Evolutionary conservation across 139 green algal genomes (phyloP).

Genomic region (Coccomyxa sp.): DNA sequence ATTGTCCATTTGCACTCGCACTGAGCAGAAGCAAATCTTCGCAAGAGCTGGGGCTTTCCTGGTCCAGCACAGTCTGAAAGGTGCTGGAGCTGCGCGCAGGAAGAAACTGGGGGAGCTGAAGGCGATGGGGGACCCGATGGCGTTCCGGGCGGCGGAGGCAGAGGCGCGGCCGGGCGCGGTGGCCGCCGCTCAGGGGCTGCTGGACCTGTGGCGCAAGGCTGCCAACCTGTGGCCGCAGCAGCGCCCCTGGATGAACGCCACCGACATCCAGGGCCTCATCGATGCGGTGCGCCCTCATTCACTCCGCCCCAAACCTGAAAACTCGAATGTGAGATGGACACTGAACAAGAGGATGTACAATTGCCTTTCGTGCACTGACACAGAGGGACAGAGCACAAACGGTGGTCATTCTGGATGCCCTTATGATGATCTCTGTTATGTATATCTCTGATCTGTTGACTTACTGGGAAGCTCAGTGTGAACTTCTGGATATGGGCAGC

Average conservation of each 20-base stretch:
- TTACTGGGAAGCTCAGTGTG: neutral
- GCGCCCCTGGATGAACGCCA: constrained; percentile 83
- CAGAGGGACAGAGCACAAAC: neutral
- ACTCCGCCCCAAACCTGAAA: neutral
- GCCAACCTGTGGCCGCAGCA: constrained; percentile 56
- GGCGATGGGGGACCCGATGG: constrained; percentile 46
- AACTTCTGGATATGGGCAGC: no score
- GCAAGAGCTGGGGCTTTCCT: no score
- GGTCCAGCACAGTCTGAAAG: no score
- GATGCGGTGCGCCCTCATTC: constrained; percentile 39
- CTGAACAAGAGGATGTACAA: neutral
- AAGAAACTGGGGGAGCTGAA: constrained; percentile 47
- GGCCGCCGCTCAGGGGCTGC: constrained; percentile 32
- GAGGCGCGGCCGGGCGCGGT: constrained; percentile 41
- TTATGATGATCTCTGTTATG: neutral
- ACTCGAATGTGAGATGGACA: no score
- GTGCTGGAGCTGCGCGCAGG: neutral
- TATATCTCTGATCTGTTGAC: neutral
- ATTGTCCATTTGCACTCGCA: no score
- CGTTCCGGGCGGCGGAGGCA: constrained; percentile 37
- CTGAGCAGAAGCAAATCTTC: no score
- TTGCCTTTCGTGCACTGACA: neutral
- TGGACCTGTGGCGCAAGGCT: constrained; percentile 42
- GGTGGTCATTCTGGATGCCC: no score
- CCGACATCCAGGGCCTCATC: constrained; percentile 45